phyloP scores from a whole-genome alignment of 2,329 filamentous ascomycete genomes.

The Trichophaea hybrida region DNA sequence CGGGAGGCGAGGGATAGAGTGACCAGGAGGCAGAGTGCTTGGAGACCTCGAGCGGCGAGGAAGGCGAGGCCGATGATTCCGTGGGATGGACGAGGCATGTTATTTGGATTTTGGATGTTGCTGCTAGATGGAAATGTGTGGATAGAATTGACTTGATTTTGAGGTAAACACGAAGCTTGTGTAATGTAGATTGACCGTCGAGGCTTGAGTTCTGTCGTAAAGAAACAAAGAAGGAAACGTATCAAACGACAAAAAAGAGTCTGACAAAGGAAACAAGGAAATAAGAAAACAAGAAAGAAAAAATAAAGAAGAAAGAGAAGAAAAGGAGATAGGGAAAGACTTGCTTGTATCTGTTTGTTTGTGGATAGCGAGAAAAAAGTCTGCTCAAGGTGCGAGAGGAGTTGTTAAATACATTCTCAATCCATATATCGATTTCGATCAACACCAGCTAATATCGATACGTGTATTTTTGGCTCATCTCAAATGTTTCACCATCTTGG shows the following conservation, averaged over 20 bases:
- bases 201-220: slow-evolving; percentile 12
- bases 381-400: neutral
- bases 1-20: slow-evolving; percentile 70
- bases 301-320: slow-evolving; percentile 25
- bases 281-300: slow-evolving; percentile 21
- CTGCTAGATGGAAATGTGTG: slow-evolving; percentile 27
- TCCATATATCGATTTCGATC: neutral
- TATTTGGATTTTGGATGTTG: slow-evolving; percentile 17
- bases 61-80: slow-evolving; percentile 69
- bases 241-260: slow-evolving; percentile 16
- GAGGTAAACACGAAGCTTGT: slow-evolving; percentile 14
- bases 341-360: neutral
- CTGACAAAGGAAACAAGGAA: slow-evolving; percentile 25
- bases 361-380: neutral
- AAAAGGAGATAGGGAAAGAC: neutral
- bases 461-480: neutral
- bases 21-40: slow-evolving; percentile 56
- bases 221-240: slow-evolving; percentile 15
- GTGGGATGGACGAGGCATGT: slow-evolving; percentile 39
- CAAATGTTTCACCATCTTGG: neutral
- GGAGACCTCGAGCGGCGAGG: slow-evolving; percentile 54
- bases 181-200: slow-evolving; percentile 25
- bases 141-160: slow-evolving; percentile 21
- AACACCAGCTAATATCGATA: neutral
- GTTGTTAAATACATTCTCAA: neutral